Evolutionary conservation across 148 eudicot species (phyloP), one percentile per base, ranked within the genome.

Genomic region (Silene conica): DNA sequence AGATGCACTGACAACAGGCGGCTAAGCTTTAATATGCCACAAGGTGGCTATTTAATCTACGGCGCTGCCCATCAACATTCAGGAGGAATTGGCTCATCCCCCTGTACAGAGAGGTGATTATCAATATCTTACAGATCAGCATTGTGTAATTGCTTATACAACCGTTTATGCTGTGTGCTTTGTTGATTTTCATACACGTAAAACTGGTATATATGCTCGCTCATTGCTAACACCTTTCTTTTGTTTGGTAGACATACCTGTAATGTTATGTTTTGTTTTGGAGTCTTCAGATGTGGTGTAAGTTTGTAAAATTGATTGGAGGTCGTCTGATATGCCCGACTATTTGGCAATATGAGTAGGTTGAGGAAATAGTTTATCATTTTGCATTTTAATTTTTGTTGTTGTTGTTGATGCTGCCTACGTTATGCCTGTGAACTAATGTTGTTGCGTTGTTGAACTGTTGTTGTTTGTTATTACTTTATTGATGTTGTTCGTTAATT

Each of bases 41-140:
- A 16, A 76, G 92, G 88, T 57, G 97, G 98, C 10, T 75, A 82
- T 81, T 77, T 93, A 1, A 64, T 93, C 70, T 93, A 93, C 63
- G 93, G 90, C 9, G 91, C 82, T 81, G 97, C 90, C n/a, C 98
- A 93, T 83, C 97, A 87, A 69, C 98, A 93, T 70, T 76, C 89
- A 0, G 95, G 95, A 12, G 92, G 95, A n/a, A 75, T 74, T 65
- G 93, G 97, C 31, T 83, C 87, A 22, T 61, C 91, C n/a, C n/a
- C 55, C 93, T 93, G 13, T 89, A 85, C 79, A 82, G 97, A 69
- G 82, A 91, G 96, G 97, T 92, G 76, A 26, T 67, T 19, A 15
- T 48, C 57, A 21, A 12, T 25, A 22, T 3, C 20, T 20, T 38
- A 12, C 19, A 7, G 55, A 50, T 8, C 13, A n/a, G 23, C 41